Base-by-base conservation (phyloP, 306 rosid genomes). In the Quercus engelmannii region DNA sequence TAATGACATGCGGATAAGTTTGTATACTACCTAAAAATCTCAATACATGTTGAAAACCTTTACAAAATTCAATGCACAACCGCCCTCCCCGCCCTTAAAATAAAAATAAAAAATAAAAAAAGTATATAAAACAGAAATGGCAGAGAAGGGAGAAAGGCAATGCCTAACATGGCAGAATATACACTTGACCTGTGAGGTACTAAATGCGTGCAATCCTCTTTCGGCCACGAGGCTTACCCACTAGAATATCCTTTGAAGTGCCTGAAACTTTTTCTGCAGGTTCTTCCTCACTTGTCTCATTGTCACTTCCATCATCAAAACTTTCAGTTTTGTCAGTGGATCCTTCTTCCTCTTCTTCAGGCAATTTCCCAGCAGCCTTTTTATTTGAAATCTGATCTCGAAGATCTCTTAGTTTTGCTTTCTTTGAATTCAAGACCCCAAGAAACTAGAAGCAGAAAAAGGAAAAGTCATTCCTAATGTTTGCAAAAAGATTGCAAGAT, bases 391-490 rank as follows among this genome's bases (percentile, higher is more conserved):
- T 78, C 80, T 91, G 86, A 81, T 85, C 94, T 76, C 91, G 91
- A 76, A 93, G 85, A 83, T 88, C 97, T 85, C 93, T 87, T 52
- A 91, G 79, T 83, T 93, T 93, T 33, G 85, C 85, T 84, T 94
- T 94, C 88, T 94, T 94, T 18, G 97, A 87, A 83, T 94, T 94
- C 77, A 94, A 87, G 82, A 94, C 92, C 46, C 81, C 88, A n/a
- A 94, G 83, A 86, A 94, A 92, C 98, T 94, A 74, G 46, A 78
- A 82, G 78, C 82, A 76, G 61, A 55, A 30, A 71, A 49, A 61
- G 57, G 57, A 65, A 33, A 77, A 69, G 71, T 87, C 71, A 84
- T 52, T 46, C 28, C 20, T 49, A 23, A 41, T 23, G 65, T 58
- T 74, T 46, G 19, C 54, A 59, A 54, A 74, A 62, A 21, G 9